Evolutionary conservation across 2,329 filamentous ascomycete species (phyloP).

Genomic region (Fusarium caatingaense): DNA sequence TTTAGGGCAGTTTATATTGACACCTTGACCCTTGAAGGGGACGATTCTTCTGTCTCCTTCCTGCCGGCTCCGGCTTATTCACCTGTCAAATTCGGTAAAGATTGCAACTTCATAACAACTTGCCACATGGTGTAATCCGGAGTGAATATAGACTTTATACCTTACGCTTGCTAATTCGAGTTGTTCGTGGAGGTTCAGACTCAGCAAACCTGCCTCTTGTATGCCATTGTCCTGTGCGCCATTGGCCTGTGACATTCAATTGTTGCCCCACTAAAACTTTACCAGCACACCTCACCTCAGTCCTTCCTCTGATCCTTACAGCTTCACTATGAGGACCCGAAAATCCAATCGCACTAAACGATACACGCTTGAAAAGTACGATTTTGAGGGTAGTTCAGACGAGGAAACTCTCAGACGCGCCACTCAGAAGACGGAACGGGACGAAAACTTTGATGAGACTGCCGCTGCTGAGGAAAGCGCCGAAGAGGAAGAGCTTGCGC

Average conservation of each 20-base stretch:
- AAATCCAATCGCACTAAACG: slow-evolving; percentile 52
- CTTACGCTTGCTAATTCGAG: neutral
- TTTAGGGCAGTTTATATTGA: too few relatives aligned
- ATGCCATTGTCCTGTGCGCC: neutral
- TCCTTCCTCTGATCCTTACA: slow-evolving; percentile 8
- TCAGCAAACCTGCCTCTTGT: neutral
- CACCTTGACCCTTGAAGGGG: too few relatives aligned
- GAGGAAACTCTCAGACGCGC: slow-evolving; percentile 44
- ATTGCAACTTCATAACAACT: too few relatives aligned
- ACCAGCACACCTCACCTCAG: slow-evolving; percentile 13
- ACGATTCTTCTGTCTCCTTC: too few relatives aligned
- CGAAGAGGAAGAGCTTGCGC: slow-evolving; percentile 50
- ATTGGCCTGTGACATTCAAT: neutral
- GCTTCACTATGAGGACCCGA: slow-evolving; percentile 51
- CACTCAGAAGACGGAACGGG: slow-evolving; percentile 43
- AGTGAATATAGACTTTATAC: neutral
- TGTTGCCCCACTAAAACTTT: slow-evolving; percentile 29
- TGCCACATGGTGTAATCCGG: rapidly evolving
- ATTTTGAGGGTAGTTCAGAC: slow-evolving; percentile 51
- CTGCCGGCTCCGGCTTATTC: too few relatives aligned
- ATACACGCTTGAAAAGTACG: slow-evolving; percentile 51
- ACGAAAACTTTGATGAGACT: slow-evolving; percentile 50
- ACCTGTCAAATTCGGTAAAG: too few relatives aligned
- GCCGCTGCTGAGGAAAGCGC: slow-evolving; percentile 47
- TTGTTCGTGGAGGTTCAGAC: neutral